Conservation (phyloP, 129 eudicot genomes). For the Solidago caesia region DNA sequence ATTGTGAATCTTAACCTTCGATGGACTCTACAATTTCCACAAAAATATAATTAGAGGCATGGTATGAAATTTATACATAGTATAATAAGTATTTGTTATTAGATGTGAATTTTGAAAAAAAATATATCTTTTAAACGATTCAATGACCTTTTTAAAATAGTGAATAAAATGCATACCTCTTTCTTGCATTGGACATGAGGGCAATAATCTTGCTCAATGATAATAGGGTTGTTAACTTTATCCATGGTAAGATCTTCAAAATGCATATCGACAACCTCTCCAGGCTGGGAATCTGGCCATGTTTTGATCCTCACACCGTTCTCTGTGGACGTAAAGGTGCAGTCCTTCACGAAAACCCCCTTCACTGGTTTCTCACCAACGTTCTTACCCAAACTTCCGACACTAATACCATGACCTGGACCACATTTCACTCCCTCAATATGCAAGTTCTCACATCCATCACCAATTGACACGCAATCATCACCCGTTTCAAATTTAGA, state of each 20-base stretch:
- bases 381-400: constrained; percentile 69
- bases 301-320: constrained; percentile 63
- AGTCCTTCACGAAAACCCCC: constrained; percentile 44
- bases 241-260: constrained; percentile 52
- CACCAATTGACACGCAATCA: constrained; percentile 70
- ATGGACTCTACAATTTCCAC: constrained; percentile 36
- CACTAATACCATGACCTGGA: constrained; percentile 76
- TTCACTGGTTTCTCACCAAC: constrained; percentile 40
- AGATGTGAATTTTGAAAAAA: too few relatives aligned
- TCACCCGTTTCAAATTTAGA: constrained; percentile 52
- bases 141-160: too few relatives aligned
- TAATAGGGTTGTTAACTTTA: constrained; percentile 46
- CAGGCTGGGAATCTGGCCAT: constrained; percentile 49
- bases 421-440: constrained; percentile 52
- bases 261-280: constrained; percentile 36
- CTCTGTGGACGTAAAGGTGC: constrained; percentile 36
- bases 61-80: neutral
- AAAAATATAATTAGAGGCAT: neutral
- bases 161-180: constrained; percentile 26
- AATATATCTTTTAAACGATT: too few relatives aligned
- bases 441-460: constrained; percentile 39
- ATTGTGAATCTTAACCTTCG: constrained; percentile 52
- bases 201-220: constrained; percentile 65
- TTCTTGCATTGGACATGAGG: constrained; percentile 43
- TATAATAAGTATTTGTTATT: neutral